Evolutionary conservation across 176 grass and related monocot species (phyloP), one percentile per base, ranked within the genome.

Genomic region (Musa troglodytarum): DNA sequence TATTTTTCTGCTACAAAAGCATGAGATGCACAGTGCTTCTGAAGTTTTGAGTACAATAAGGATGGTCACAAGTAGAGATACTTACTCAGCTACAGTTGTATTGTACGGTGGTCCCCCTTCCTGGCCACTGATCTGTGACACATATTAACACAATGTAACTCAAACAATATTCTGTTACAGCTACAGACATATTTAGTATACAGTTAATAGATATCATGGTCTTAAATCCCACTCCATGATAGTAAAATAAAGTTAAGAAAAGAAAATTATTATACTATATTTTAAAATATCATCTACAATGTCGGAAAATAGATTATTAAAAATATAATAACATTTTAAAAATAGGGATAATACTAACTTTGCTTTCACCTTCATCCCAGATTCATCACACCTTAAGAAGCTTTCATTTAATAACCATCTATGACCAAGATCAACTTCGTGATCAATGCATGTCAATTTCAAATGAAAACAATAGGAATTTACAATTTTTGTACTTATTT

Each of bases 41-140:
- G 15, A 67, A 53, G 59, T 8, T 19, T 6, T 14, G 28, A 53
- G 43, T 24, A 24, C 14, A 52, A 11, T 16, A 65, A 52, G 14
- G 11, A 9, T 9, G 1, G 12, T 11, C 14, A 53, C 9, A 24
- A 61, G 21, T 55, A 50, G 9, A 72, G 12, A 20, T 13, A 55
- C 85, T 74, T 81, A 88, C 86, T 84, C 82, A 5, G 53, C 49
- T 50, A 88, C 75, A 11, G 78, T 81, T 10, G 68, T 67, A 73
- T 88, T 84, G 75, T 81, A 88, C 16, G 86, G 86, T 16, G 86
- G 86, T 3, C 82, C 86, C 9, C 20, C 6, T 24, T 88, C 68
- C 63, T 84, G 86, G 0, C 59, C 86, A 75, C 69, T 72, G 76
- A 16, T 68, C 82, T 88, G 51, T 10, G 20, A 71, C 28, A 43